Percentiles rank a stretch among this genome's conserved stretches.
phyloP scores from a whole-genome alignment of 1,139 yeast genomes.

The Kodamaea alishanica region DNA sequence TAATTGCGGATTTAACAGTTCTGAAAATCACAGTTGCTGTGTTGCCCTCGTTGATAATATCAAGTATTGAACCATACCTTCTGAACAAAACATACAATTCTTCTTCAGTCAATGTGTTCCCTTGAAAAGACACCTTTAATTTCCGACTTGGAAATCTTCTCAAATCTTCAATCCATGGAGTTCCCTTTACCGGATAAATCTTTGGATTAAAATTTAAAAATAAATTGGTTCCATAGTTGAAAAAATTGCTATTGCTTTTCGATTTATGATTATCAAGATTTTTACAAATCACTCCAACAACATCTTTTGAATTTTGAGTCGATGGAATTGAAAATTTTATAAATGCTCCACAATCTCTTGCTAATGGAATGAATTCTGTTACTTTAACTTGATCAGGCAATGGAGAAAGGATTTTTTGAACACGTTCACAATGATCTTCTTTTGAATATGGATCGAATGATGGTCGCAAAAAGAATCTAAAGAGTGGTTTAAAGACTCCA shows the following conservation, averaged over 20 bases:
- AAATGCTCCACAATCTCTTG: conserved; percentile 91
- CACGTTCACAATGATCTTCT: conserved; percentile 20
- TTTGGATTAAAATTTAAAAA: conserved; percentile 31
- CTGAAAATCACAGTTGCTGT: conserved; percentile 56
- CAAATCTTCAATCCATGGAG: conserved; percentile 95
- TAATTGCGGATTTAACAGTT: conserved; percentile 62
- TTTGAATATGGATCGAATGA: conserved; percentile 3
- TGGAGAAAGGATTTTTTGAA: conserved; percentile 27
- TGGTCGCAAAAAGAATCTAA: too few species aligned
- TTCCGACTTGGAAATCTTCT: conserved; percentile 66
- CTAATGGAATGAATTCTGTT: conserved; percentile 57
- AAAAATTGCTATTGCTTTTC: conserved; percentile 25
- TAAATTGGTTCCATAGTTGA: conserved; percentile 18
- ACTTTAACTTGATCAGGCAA: conserved; percentile 30
- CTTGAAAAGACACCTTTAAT: conserved; percentile 69
- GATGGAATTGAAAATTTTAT: conserved; percentile 67
- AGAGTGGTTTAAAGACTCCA: conserved; percentile 1
- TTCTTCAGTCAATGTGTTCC: conserved; percentile 74
- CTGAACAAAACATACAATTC: conserved; percentile 77
- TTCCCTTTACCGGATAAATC: conserved; percentile 77
- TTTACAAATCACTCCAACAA: conserved; percentile 47
- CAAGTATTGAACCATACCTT: conserved; percentile 79
- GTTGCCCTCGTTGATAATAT: conserved; percentile 58
- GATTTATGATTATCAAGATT: conserved; percentile 39
- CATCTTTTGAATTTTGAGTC: conserved; percentile 43